Conservation (phyloP, 805 yeast genomes). For the Nakazawaea ishiwadae region DNA sequence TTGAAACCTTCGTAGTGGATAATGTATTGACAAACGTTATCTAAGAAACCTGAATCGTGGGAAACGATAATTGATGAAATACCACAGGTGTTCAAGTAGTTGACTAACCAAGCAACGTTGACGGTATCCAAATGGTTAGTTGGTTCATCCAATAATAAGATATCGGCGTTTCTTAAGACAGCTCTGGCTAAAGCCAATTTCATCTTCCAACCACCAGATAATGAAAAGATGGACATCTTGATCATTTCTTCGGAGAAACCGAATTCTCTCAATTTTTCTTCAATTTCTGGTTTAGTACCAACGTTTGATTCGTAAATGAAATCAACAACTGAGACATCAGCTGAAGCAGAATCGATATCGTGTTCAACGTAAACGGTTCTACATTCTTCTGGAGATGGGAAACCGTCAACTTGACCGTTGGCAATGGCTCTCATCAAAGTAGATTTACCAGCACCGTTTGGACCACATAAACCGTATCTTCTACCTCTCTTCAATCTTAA, state of each 20-base stretch:
- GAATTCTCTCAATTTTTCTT: constrained; percentile 79
- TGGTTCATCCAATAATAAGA: constrained; percentile 97
- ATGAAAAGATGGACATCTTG: constrained; percentile 87
- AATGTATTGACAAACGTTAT: constrained; percentile 95
- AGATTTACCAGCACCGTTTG: constrained; percentile 99
- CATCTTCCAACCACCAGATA: constrained; percentile 99
- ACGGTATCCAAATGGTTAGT: constrained; percentile 99
- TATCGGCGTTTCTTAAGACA: constrained; percentile 96
- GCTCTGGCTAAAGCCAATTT: constrained; percentile 99
- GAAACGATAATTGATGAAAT: constrained; percentile 98
- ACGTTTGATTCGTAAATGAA: constrained; percentile 84
- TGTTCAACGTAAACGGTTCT: constrained; percentile 99
- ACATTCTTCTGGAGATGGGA: constrained; percentile 99
- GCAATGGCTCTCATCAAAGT: constrained; percentile 98
- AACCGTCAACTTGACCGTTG: constrained; percentile 98
- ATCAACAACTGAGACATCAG: constrained; percentile 90
- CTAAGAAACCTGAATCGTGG: constrained; percentile 99
- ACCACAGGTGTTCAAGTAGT: constrained; percentile 98
- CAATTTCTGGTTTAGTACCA: constrained; percentile 70
- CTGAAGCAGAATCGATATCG: constrained; percentile 97
- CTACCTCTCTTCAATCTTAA: constrained; percentile 98
- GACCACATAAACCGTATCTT: constrained; percentile 99
- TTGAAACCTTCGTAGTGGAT: constrained; percentile 99
- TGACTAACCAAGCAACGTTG: constrained; percentile 99
- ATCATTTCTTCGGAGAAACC: constrained; percentile 93